Evolutionary conservation across 306 rosid genomes (phyloP), one percentile per base, ranked within the genome.

Genomic region (Castanopsis chinensis): DNA sequence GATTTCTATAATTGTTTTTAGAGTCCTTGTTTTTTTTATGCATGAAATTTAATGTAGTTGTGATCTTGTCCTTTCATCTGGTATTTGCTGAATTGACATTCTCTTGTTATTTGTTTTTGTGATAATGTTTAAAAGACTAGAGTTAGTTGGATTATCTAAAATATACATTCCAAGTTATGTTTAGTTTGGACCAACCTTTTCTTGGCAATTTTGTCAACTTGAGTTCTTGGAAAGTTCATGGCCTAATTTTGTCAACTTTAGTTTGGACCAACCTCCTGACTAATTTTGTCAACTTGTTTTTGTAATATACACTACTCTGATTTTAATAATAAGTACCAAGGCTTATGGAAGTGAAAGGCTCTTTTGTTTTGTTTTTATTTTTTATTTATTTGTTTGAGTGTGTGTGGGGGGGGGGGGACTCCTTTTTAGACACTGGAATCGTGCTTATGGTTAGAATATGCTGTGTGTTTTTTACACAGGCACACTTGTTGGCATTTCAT

Each of bases 21-120:
- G 45, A 49, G 61, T 69, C 23, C 25, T 6, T 43, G 10, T 67
- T 19, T 64, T 25, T 73, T 15, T 71, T 20, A 18, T 8, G 45
- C 72, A 19, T 37, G 51, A 19, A 65, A 19, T 63, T 73, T 57
- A 65, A 41, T 65, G 74, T 57, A 11, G 73, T 76, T 80, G 58
- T 52, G 70, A 69, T 73, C 19, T 69, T 18, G 71, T 67, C 51
- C 49, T 67, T 32, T 67, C 51, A 7, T 9, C 23, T 67, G 49
- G 71, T 63, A 63, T 21, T 17, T 67, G 35, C n/a, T 67, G 52
- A 67, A 35, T 33, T 10, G 15, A 67, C 35, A 18, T 33, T 33
- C 25, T 67, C 17, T 35, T 7, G 19, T 28, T 64, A 5, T 28
- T 28, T 28, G 41, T 64, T 64, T 64, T 5, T 28, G 43, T 32